phyloP scores from a whole-genome alignment of 2,329 filamentous ascomycete genomes.

The Ceratocystis diversiconidia region DNA sequence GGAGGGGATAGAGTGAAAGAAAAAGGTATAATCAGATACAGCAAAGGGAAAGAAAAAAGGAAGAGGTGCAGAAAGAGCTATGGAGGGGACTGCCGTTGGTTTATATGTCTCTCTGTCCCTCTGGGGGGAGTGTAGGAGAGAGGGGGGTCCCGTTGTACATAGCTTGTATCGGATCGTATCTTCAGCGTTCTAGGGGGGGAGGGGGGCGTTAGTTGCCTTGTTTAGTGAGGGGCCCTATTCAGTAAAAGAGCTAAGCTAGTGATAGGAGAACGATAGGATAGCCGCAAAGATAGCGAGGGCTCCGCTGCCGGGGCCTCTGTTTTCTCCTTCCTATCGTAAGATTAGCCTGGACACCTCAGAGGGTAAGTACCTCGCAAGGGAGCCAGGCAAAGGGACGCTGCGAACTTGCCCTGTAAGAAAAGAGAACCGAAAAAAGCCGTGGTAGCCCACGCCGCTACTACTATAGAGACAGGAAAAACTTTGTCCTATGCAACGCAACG shows the following conservation, averaged over 20 bases:
- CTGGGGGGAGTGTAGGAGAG: neutral
- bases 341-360: neutral
- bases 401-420: neutral
- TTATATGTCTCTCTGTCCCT: constrained; percentile 12
- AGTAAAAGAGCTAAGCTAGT: neutral
- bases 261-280: neutral
- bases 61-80: neutral
- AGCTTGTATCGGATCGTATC: constrained; percentile 2
- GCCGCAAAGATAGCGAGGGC: constrained; percentile 2
- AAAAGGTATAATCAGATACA: constrained; percentile 12
- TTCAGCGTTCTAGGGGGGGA: neutral
- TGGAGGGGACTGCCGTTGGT: constrained; percentile 7
- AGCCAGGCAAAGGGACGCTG: too few relatives aligned
- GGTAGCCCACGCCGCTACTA: too few relatives aligned
- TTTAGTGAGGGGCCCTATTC: neutral
- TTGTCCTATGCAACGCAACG: neutral
- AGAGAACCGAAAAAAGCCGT: neutral
- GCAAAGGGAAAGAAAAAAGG: constrained; percentile 15
- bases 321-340: neutral
- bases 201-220: neutral
- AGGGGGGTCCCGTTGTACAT: neutral
- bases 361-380: too few relatives aligned
- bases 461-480: neutral
- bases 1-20: constrained; percentile 6
- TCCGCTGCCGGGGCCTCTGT: constrained; percentile 8